Base-by-base conservation (phyloP, 2,329 filamentous ascomycete species). In the Phaeophleospora eucalypticola region DNA sequence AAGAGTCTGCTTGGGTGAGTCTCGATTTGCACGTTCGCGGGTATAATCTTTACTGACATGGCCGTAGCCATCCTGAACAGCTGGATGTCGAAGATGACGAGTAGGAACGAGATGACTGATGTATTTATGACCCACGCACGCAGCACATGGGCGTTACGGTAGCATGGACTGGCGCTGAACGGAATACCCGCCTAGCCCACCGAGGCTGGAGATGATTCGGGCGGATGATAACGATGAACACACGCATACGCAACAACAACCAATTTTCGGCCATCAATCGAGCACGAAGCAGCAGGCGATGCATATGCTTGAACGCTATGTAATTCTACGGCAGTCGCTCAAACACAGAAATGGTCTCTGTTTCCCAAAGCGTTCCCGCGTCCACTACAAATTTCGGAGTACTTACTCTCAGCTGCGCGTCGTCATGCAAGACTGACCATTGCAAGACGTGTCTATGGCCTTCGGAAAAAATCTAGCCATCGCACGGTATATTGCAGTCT, bases 1-100 rank as follows among this genome's bases (percentile, higher is more conserved):
- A 95, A 93, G 62, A 81, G 84, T 62, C 71, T 97, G 43, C 79
- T 98, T 56, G 90, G 89, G 82, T 84, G 68, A 56, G 76, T 70
- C n/a, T n/a, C n/a, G n/a, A 18, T 43, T 37, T 33, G 19, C 33
- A 48, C 34, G 36, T 32, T 33, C 40, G n/a, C 12, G 8, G 36
- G 19, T 20, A 17, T n/a, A 32, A 48, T 36, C 15, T 20, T 10
- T 45, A 20, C 49, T 59, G 39, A 58, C 50, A 12, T 43, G 12
- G 24, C 40, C 18, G 39, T 46, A 71, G 68, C 27, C 71, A 73
- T 50, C 65, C 67, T 6, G 70, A 72, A 47, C 65, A 70, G 40
- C 54, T 70, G 14, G 67, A 67, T 27, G 63, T 68, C 16, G 66
- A 66, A n/a, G 65, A 69, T 17, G 68, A 70, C 38, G 70, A 71